Evolutionary conservation across 1,284 basidiomycete species (phyloP), one percentile per base, ranked within the genome.

Genomic region (Pholiota adiposa): DNA sequence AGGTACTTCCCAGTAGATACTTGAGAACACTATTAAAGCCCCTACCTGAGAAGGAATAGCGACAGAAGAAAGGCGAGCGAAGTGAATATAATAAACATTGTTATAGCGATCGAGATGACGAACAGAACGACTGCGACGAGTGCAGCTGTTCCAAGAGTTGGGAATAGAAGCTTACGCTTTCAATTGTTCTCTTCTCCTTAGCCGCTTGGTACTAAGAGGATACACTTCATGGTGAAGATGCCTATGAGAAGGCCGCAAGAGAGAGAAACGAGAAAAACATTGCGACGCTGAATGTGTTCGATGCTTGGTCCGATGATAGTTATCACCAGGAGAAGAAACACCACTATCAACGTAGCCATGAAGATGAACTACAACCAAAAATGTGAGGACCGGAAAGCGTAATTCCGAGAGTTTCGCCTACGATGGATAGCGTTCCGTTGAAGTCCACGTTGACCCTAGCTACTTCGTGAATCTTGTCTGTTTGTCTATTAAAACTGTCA

Each of bases 141-240:
- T 75, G 73, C 18, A 75, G 65, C 38, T 75, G 72, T 44, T 70
- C 70, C 57, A 70, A 73, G 3, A 70, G 61, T 6, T 51, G 61
- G 9, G 72, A 65, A 43, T 71, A 71, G 51, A 67, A 67, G 7
- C 60, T 64, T 70, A 18, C 56, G 48, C 1, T 63, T 34, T 59
- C 65, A 60, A 57, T 63, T 52, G 12, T 54, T n/a, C 8, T 55
- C 27, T 63, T 51, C 16, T 55, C 53, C 4, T 65, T 66, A 18
- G 69, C 63, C 40, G 67, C 60, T 12, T 8, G 21, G 44, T 31
- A 70, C 61, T 23, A 65, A 64, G 19, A 68, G 67, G 9, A 67
- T 70, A 11, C 68, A 64, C 6, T 70, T 69, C 1, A 69, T 71
- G 16, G 72, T 63, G 38, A 74, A 43, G 50, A 74, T 72, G 48